Conservation (phyloP, 2,329 filamentous ascomycete genomes). For the Metarhizium guizhouense region DNA sequence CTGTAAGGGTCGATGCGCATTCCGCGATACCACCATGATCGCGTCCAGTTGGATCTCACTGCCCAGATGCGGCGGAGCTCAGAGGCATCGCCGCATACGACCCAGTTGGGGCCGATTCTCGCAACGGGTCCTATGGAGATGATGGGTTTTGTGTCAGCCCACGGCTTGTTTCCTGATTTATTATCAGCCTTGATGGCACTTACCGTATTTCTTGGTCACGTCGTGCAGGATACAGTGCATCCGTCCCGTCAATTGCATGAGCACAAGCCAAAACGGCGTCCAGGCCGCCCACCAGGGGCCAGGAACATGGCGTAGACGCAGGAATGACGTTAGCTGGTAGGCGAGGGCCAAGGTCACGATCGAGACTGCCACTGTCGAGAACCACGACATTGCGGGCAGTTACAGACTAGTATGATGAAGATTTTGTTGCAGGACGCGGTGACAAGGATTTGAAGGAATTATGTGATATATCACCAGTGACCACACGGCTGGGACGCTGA, state of each 20-base stretch:
- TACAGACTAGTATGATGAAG: too few relatives aligned
- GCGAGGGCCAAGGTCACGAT: background rate
- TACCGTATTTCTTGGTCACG: background rate
- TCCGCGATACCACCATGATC: slow-evolving; percentile 1
- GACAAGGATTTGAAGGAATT: too few relatives aligned
- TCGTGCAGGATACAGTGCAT: background rate
- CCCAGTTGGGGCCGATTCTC: background rate
- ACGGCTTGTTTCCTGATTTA: background rate
- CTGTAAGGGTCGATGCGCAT: slow-evolving; percentile 1
- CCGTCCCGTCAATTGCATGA: background rate
- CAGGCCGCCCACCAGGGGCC: background rate
- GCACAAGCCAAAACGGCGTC: background rate
- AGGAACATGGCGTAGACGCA: background rate
- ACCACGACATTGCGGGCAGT: slow-evolving; percentile 1
- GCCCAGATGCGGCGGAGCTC: slow-evolving; percentile 1
- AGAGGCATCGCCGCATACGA: background rate
- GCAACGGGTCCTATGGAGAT: background rate
- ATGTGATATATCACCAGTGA: too few relatives aligned
- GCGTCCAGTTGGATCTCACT: background rate
- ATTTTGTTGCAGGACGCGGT: too few relatives aligned
- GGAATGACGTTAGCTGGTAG: background rate
- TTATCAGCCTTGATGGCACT: background rate
- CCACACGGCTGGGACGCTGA: too few relatives aligned
- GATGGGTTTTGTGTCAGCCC: background rate
- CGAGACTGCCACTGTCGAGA: background rate